These are phyloP conservation scores for Protea cynaroides DNA, from an alignment of 164 flowering plant genomes.

Conservation along the genomic window DNA sequence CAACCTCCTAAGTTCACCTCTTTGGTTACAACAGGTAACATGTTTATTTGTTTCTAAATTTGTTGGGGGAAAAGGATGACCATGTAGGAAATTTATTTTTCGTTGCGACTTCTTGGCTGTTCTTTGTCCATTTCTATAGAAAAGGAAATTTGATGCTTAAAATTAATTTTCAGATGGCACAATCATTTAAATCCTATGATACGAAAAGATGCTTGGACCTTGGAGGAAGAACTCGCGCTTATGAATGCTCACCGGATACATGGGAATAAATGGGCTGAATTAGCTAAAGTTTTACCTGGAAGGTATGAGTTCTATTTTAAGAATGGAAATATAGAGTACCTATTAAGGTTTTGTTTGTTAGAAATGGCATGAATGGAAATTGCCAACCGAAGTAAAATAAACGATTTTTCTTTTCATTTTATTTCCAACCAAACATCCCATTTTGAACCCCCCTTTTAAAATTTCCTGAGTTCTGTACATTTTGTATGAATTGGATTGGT, in stretches of 20 bases:
- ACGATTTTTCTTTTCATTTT: no score
- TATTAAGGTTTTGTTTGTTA: no score
- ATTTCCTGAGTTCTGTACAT: no score
- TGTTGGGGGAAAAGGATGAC: background rate
- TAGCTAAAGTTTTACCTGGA: conserved; percentile 88
- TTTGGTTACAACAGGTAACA: no score
- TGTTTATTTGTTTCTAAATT: no score
- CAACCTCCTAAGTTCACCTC: no score
- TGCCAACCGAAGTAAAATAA: no score
- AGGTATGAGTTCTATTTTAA: conserved; percentile 42
- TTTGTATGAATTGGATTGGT: background rate
- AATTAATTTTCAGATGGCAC: conserved; percentile 73
- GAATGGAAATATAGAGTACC: no score
- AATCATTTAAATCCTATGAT: conserved; percentile 92
- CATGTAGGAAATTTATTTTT: background rate
- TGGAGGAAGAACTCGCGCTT: conserved; percentile 78
- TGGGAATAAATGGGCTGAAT: conserved; percentile 99
- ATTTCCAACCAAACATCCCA: no score
- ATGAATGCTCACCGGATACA: conserved; percentile 63
- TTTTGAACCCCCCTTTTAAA: background rate
- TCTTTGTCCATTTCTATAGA: background rate
- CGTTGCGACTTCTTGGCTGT: background rate
- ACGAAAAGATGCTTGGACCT: conserved; percentile 88
- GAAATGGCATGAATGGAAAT: no score
- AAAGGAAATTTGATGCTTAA: background rate